These are phyloP conservation scores for Fusarium sp. DNA, from an alignment of 2,329 filamentous ascomycete species.

Conservation along the genomic window DNA sequence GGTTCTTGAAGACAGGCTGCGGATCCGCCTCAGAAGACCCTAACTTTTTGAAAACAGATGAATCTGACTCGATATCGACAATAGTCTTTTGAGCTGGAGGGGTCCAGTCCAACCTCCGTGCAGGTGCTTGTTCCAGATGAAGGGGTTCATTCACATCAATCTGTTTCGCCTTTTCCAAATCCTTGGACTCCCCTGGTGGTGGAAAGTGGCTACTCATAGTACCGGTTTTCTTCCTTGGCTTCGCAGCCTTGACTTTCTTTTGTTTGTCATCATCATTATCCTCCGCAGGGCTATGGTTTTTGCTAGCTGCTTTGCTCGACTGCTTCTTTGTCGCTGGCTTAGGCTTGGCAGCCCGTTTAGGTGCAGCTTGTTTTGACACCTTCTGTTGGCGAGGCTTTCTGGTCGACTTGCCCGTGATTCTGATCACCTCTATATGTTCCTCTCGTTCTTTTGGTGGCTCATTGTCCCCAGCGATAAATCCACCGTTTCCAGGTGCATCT, in stretches of 20 bases:
- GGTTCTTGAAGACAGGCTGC: conserved; percentile 52
- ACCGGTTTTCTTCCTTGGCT: conserved; percentile 32
- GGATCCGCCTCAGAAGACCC: conserved; percentile 11
- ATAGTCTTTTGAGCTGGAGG: conserved; percentile 60
- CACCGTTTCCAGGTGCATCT: neutral
- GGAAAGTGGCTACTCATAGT: conserved; percentile 49
- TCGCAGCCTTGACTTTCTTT: conserved; percentile 44
- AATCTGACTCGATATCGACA: conserved; percentile 43
- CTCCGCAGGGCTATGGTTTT: neutral
- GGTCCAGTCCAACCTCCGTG: conserved; percentile 73
- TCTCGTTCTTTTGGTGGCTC: neutral
- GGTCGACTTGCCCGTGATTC: conserved; percentile 27
- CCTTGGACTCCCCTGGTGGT: conserved; percentile 23
- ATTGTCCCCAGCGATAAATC: neutral
- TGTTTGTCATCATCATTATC: conserved; percentile 42
- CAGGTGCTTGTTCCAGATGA: conserved; percentile 59
- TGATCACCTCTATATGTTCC: conserved; percentile 36
- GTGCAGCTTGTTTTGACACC: conserved; percentile 19
- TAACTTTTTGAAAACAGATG: conserved; percentile 37
- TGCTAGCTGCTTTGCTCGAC: neutral
- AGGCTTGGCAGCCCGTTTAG: conserved; percentile 9
- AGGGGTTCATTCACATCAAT: conserved; percentile 47
- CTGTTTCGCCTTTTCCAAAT: conserved; percentile 17
- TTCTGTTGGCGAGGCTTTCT: conserved; percentile 33
- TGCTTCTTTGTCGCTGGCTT: neutral